Conservation (phyloP, 768 basidiomycete species). For the Termitomyces bulborhizus region DNA sequence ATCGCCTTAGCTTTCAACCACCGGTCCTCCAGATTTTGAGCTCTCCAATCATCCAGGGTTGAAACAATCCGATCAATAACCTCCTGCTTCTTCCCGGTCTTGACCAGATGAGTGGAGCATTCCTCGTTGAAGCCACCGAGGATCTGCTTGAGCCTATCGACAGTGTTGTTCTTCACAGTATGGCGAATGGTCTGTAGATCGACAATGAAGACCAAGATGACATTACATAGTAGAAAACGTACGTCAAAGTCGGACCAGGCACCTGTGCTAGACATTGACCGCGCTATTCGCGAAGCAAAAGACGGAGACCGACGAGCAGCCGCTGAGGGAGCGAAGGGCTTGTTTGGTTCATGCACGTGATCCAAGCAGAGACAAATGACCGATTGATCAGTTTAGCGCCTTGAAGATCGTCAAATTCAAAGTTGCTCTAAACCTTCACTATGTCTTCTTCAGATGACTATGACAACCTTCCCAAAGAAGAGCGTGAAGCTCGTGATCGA, state of each 20-base stretch:
- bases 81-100: conserved; percentile 84
- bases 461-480: conserved; percentile 71
- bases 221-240: conserved; percentile 15
- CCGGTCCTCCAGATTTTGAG: conserved; percentile 48
- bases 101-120: conserved; percentile 59
- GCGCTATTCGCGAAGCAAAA: conserved; percentile 1
- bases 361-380: conserved; percentile 6
- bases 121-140: conserved; percentile 74
- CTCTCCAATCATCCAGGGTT: conserved; percentile 57
- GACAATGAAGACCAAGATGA: conserved; percentile 7
- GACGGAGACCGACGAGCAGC: not conserved
- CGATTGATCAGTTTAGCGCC: conserved; percentile 1
- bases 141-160: conserved; percentile 82
- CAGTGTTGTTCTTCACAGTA: conserved; percentile 71
- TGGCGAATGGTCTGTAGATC: conserved; percentile 55
- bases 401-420: not conserved
- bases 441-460: conserved; percentile 43
- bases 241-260: conserved; percentile 76
- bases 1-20: conserved; percentile 68
- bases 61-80: conserved; percentile 70
- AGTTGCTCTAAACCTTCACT: conserved; percentile 11
- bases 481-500: conserved; percentile 69
- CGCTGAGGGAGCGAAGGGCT: not conserved
- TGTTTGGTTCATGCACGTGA: conserved; percentile 9
- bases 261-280: conserved; percentile 54